Evolutionary conservation across 805 yeast species (phyloP).

Genomic region (Candida nanaspora): DNA sequence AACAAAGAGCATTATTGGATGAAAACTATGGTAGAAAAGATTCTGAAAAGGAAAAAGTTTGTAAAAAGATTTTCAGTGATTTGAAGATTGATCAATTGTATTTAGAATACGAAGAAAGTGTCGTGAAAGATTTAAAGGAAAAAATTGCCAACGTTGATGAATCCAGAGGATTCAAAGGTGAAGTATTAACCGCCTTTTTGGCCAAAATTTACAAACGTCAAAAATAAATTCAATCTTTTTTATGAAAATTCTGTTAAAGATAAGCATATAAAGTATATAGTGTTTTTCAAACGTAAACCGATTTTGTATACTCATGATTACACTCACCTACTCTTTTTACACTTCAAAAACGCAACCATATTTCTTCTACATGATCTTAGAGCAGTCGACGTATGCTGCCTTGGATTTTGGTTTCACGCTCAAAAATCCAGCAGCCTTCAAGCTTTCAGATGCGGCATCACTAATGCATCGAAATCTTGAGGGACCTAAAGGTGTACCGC

Average conservation of each 20-base stretch:
- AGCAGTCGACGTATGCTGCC: constrained; percentile 9
- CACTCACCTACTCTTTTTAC: too few relatives aligned
- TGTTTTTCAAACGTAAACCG: too few relatives aligned
- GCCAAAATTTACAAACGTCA: constrained; percentile 90
- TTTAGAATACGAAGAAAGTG: constrained; percentile 73
- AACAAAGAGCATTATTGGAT: constrained; percentile 78
- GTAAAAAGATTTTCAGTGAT: constrained; percentile 68
- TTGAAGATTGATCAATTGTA: constrained; percentile 66
- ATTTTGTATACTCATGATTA: too few relatives aligned
- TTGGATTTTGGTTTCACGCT: constrained; percentile 1
- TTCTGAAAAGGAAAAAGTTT: constrained; percentile 53
- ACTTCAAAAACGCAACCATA: too few relatives aligned
- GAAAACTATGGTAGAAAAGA: constrained; percentile 87
- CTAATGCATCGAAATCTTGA: constrained; percentile 64
- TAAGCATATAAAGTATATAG: too few relatives aligned
- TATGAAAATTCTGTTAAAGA: too few relatives aligned
- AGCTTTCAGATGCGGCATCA: constrained; percentile 45
- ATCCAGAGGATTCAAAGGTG: constrained; percentile 84
- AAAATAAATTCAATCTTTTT: constrained; percentile 41
- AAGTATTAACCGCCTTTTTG: constrained; percentile 79
- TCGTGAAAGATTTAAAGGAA: constrained; percentile 55
- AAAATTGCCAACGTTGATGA: constrained; percentile 77
- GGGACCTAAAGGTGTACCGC: constrained; percentile 70
- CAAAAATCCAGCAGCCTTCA: constrained; percentile 30
- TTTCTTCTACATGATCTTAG: too few relatives aligned